Percentiles rank a stretch among this genome's conserved stretches.
These are phyloP conservation scores for Trichoderma sp. DNA, from an alignment of 2,329 filamentous ascomycete species.

Conservation along the genomic window DNA sequence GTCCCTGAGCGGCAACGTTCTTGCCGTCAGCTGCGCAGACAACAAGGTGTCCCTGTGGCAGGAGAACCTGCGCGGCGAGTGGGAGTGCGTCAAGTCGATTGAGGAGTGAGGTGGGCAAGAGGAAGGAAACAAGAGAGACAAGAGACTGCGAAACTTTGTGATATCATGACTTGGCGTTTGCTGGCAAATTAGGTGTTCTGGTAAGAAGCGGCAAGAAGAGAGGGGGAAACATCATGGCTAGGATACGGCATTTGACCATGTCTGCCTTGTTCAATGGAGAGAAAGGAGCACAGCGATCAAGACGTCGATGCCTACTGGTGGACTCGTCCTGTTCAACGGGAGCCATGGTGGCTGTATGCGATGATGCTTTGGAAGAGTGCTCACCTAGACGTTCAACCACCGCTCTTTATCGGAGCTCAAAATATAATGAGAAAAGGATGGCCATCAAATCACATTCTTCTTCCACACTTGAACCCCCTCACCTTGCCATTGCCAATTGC, in stretches of 20 bases:
- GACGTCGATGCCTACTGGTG: neutral
- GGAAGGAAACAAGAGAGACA: neutral
- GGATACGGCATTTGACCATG: neutral
- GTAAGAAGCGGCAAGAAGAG: conserved; percentile 30
- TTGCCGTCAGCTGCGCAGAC: conserved; percentile 90
- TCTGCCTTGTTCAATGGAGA: neutral
- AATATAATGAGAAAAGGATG: neutral
- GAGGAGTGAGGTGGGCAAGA: conserved; percentile 64
- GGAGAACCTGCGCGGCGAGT: conserved; percentile 93
- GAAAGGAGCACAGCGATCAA: neutral
- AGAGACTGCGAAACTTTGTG: conserved; percentile 4
- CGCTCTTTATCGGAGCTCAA: neutral
- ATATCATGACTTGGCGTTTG: conserved; percentile 15
- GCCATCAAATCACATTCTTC: neutral
- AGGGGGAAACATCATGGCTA: conserved; percentile 10
- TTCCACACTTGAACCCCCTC: neutral
- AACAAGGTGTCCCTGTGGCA: conserved; percentile 99
- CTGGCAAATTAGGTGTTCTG: conserved; percentile 42
- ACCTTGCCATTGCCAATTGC: neutral
- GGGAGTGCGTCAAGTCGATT: conserved; percentile 96
- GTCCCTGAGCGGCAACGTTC: conserved; percentile 94
- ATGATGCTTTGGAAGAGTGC: neutral
- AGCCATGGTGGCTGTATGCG: neutral
- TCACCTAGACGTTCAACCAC: neutral
- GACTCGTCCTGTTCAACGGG: neutral